Conservation (phyloP, 495 filamentous ascomycete genomes). For the Letharia columbiana region DNA sequence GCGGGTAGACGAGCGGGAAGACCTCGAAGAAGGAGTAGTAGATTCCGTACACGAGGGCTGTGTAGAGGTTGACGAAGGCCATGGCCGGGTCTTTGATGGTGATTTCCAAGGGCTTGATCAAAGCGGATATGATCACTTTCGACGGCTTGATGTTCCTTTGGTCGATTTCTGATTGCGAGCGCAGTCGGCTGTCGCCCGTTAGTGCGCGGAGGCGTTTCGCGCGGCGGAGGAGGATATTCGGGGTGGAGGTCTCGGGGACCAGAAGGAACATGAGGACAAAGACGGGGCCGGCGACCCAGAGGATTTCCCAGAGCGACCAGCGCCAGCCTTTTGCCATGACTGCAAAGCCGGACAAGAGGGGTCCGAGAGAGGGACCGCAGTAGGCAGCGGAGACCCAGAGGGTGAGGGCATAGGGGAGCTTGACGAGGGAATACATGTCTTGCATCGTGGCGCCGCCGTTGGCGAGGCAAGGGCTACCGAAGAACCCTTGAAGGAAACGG, state of each 20-base stretch:
- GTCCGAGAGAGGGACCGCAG: constrained; percentile 47
- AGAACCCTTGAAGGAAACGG: constrained; percentile 46
- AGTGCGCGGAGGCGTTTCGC: constrained; percentile 44
- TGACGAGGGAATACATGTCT: constrained; percentile 46
- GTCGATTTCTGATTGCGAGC: constrained; percentile 44
- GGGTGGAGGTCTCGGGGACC: constrained; percentile 49
- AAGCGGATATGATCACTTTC: constrained; percentile 45
- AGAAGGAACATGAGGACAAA: constrained; percentile 44
- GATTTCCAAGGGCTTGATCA: constrained; percentile 54
- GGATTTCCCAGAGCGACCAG: constrained; percentile 46
- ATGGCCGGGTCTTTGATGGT: constrained; percentile 51
- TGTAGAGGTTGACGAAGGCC: constrained; percentile 52
- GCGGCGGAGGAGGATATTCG: constrained; percentile 51
- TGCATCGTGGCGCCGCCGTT: constrained; percentile 47
- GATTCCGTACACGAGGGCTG: constrained; percentile 51
- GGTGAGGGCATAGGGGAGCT: constrained; percentile 46
- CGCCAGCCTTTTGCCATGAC: constrained; percentile 50
- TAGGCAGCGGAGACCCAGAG: constrained; percentile 43
- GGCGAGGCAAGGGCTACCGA: constrained; percentile 44
- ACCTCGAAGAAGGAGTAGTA: constrained; percentile 62
- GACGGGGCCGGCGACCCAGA: constrained; percentile 39
- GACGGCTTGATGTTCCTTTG: constrained; percentile 40
- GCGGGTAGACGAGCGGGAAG: constrained; percentile 63
- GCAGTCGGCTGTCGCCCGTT: constrained; percentile 35
- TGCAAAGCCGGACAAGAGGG: constrained; percentile 56